Evolutionary conservation across 2,329 filamentous ascomycete species (phyloP), one percentile per base, ranked within the genome.

Genomic region (Whalleya microplaca): DNA sequence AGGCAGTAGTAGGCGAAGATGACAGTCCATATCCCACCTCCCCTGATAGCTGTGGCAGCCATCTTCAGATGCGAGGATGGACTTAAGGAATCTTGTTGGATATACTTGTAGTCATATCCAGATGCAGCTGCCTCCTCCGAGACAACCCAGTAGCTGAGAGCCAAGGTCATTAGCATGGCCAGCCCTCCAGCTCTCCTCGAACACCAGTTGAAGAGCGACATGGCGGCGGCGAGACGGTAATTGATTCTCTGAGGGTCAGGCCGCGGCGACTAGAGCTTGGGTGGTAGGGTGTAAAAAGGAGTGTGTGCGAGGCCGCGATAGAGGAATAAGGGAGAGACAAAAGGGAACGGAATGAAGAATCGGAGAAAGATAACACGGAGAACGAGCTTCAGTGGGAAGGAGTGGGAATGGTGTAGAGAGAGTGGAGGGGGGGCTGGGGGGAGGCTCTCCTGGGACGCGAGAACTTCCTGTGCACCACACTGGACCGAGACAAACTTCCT

Each of bases 1-100:
- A 90, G 75, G 50, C 82, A 85, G 72, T 90, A 91, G 66, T 84
- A 85, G 48, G 85, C 80, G 66, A 87, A 88, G 27, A 84, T 29
- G 47, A 78, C 70, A 14, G 82, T 83, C 76, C 76, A 83, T 46
- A 78, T 66, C 29, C 82, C 80, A 41, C 75, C 78, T 23, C 80
- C 79, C 40, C 73, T 37, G 32, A 5, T 14, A 14, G 32, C 65
- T 2, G 70, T 62, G 2, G 68, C 62, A 14, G 71, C 68, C 10
- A 72, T 67, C 44, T 73, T 68, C 62, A 71, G 61, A 48, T 66
- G 66, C 23, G 71, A 64, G 51, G 70, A 64, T 37, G 59, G 68
- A 58, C 71, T 75, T 61, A 76, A 67, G 60, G 62, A 75, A 62
- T 75, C 72, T 50, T 73, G 71, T 52, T 76, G 74, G 59, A 73